Conservation (phyloP, 2,329 filamentous ascomycete species). For the Cercospora zeae-maydis region DNA sequence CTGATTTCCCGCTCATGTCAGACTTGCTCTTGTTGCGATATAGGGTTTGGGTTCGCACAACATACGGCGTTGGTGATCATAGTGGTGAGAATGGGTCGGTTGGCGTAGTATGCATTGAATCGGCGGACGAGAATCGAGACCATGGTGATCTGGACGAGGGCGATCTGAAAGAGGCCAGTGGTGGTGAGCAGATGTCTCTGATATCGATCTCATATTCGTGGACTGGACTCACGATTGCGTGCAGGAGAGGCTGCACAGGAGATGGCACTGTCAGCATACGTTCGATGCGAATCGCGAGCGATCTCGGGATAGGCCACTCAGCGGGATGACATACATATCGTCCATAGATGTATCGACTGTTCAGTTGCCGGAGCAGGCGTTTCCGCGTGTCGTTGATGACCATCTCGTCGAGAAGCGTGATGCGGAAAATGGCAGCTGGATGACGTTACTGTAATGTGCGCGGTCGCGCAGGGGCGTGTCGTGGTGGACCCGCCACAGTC, state of each 20-base stretch:
- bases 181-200: not conserved
- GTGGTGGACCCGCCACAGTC: not conserved
- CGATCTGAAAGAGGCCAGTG: slow-evolving; percentile 46
- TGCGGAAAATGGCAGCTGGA: not conserved
- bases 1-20: slow-evolving; percentile 36
- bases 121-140: slow-evolving; percentile 76
- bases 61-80: slow-evolving; percentile 95
- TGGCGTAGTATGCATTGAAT: slow-evolving; percentile 92
- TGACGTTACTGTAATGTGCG: not conserved
- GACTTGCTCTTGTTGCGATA: not conserved
- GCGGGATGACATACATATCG: slow-evolving; percentile 58
- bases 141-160: slow-evolving; percentile 84
- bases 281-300: slow-evolving; percentile 39
- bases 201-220: not conserved
- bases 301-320: not conserved
- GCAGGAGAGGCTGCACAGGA: slow-evolving; percentile 71
- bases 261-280: slow-evolving; percentile 65
- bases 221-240: slow-evolving; percentile 53
- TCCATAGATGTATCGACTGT: slow-evolving; percentile 70
- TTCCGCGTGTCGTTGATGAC: slow-evolving; percentile 41
- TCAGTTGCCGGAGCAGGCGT: slow-evolving; percentile 62
- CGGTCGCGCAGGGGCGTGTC: slow-evolving; percentile 3
- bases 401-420: slow-evolving; percentile 33
- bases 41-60: slow-evolving; percentile 21
- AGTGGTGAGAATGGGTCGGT: slow-evolving; percentile 93